These are phyloP conservation scores for Chaetomium globosum DNA, from an alignment of 2,329 filamentous ascomycete genomes.

Conservation along the genomic window DNA sequence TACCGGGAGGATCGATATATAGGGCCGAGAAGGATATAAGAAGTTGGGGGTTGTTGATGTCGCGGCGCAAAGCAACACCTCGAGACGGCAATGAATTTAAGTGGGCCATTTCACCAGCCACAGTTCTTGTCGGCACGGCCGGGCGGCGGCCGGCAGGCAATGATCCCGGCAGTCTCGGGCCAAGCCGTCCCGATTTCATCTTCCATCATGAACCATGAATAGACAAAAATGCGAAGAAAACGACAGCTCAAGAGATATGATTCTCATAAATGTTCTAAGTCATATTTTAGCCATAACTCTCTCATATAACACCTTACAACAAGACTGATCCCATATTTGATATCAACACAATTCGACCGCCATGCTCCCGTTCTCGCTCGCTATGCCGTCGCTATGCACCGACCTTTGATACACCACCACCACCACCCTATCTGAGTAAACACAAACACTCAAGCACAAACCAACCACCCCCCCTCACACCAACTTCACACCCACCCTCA, in stretches of 20 bases:
- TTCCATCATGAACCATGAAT: not conserved
- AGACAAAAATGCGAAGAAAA: not conserved
- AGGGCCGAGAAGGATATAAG: not conserved
- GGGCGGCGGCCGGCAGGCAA: conserved; percentile 23
- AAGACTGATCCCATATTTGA: not conserved
- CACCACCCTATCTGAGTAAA: conserved; percentile 59
- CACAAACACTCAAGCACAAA: too few species aligned
- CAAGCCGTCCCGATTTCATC: not conserved
- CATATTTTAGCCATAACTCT: not conserved
- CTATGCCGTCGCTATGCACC: not conserved
- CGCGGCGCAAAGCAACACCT: conserved; percentile 5
- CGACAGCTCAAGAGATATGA: not conserved
- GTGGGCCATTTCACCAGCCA: conserved; percentile 20
- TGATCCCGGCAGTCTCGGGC: not conserved
- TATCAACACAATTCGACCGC: not conserved
- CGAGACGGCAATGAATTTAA: conserved; percentile 8
- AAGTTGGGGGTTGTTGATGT: not conserved
- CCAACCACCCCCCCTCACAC: not conserved
- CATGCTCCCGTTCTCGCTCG: not conserved
- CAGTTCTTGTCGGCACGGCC: conserved; percentile 16
- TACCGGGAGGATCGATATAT: not conserved
- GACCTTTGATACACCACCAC: conserved; percentile 52
- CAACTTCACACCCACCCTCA: conserved; percentile 69
- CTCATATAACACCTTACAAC: not conserved
- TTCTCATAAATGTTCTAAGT: not conserved